phyloP scores from a whole-genome alignment of 176 grass and related monocot genomes.

The Eremochloa ophiuroides region DNA sequence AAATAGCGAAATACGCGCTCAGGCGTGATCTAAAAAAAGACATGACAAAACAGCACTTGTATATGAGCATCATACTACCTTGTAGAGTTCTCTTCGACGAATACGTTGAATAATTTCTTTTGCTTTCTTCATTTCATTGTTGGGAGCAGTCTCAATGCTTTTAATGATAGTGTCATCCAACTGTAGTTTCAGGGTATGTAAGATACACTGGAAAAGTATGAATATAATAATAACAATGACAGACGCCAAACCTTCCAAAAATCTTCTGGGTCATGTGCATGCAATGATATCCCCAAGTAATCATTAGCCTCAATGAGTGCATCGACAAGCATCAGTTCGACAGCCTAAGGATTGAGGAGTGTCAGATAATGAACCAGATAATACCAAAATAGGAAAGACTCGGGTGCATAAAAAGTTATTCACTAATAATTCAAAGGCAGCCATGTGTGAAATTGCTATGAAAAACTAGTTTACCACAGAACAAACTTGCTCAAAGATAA shows the following conservation, averaged over 20 bases:
- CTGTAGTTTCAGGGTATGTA: slow-evolving; percentile 36
- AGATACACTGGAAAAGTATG: neutral
- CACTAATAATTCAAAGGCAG: neutral
- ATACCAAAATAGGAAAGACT: neutral
- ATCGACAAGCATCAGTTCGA: slow-evolving; percentile 92
- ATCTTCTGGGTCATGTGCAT: slow-evolving; percentile 67
- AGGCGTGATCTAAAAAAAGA: too few relatives aligned
- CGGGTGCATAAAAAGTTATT: neutral
- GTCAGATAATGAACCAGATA: slow-evolving; percentile 28
- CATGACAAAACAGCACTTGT: neutral
- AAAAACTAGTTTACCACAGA: neutral
- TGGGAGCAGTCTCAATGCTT: slow-evolving; percentile 66
- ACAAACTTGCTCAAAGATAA: neutral
- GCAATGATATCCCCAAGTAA: slow-evolving; percentile 76
- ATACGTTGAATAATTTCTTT: slow-evolving; percentile 75
- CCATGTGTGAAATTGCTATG: neutral
- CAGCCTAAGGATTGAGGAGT: slow-evolving; percentile 47
- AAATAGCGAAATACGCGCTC: too few relatives aligned
- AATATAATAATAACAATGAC: neutral
- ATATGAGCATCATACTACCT: slow-evolving; percentile 36
- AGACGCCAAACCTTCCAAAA: slow-evolving; percentile 80
- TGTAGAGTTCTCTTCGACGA: slow-evolving; percentile 83
- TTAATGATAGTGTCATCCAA: slow-evolving; percentile 93
- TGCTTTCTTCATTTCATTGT: slow-evolving; percentile 62
- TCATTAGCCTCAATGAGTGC: slow-evolving; percentile 69